Percentiles rank a stretch among this genome's conserved stretches.
These are phyloP conservation scores for Lantana camara DNA, from an alignment of 257 asterid species.

Conservation along the genomic window DNA sequence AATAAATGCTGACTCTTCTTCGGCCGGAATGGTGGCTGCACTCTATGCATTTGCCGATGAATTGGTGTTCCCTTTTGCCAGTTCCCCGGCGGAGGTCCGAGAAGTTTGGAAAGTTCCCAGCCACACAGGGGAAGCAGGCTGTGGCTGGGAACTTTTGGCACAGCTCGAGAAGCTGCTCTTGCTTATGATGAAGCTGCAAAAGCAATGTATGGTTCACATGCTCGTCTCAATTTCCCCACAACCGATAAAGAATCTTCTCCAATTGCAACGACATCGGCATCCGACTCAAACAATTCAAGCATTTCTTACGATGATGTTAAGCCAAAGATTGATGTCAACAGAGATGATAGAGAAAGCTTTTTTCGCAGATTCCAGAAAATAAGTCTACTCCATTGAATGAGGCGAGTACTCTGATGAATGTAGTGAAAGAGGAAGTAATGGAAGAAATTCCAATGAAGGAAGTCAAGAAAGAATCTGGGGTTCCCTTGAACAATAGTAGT, in stretches of 20 bases:
- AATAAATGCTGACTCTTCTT: no score
- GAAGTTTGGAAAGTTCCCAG: no score
- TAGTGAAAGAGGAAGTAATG: slow-evolving; percentile 30
- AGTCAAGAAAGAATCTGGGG: not conserved
- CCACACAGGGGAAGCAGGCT: slow-evolving; percentile 55
- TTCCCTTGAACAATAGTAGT: no score
- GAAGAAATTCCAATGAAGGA: slow-evolving; percentile 14
- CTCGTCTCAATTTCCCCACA: slow-evolving; percentile 52
- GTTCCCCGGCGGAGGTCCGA: no score
- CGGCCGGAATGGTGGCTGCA: no score
- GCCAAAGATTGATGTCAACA: slow-evolving; percentile 16
- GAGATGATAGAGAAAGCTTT: slow-evolving; percentile 25
- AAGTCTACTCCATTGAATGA: slow-evolving; percentile 22
- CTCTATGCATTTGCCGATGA: no score
- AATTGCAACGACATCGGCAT: slow-evolving; percentile 36
- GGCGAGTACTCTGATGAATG: slow-evolving; percentile 24
- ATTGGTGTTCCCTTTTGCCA: no score
- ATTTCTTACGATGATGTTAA: slow-evolving; percentile 26
- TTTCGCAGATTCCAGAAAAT: not conserved
- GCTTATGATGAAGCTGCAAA: slow-evolving; percentile 66
- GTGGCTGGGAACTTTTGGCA: slow-evolving; percentile 57
- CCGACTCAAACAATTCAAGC: slow-evolving; percentile 42
- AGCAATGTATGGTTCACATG: slow-evolving; percentile 55
- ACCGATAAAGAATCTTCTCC: slow-evolving; percentile 11
- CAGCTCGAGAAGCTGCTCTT: slow-evolving; percentile 50